A percentile compares a stretch with the other conserved stretches of the same genome.
phyloP scores from a whole-genome alignment of 768 basidiomycete species.

The Suillus weaverae region DNA sequence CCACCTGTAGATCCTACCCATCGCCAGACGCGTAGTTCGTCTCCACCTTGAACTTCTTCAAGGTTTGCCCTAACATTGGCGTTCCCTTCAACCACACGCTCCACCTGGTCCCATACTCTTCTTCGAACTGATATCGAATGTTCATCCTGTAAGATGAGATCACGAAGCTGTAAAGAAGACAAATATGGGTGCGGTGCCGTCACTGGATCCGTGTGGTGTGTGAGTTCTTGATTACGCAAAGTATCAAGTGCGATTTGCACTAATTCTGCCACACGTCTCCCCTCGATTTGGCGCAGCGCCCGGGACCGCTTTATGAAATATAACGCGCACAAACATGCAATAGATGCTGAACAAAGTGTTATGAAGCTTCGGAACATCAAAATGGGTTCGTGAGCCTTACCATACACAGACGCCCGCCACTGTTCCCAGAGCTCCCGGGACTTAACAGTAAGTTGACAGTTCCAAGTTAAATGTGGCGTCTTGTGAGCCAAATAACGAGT shows the following conservation, averaged over 20 bases:
- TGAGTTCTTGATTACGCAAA: conserved; percentile 79
- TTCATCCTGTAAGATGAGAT: conserved; percentile 79
- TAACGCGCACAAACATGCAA: conserved; percentile 16
- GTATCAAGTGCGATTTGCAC: conserved; percentile 80
- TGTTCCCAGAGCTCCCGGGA: conserved; percentile 64
- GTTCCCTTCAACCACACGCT: conserved; percentile 85
- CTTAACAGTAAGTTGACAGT: conserved; percentile 66
- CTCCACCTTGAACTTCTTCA: conserved; percentile 81
- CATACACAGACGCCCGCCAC: conserved; percentile 64
- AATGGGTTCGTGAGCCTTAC: conserved; percentile 38
- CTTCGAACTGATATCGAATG: conserved; percentile 67
- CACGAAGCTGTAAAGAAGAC: conserved; percentile 84
- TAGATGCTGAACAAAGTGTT: conserved; percentile 29
- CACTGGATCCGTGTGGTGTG: conserved; percentile 80
- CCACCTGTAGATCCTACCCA: conserved; percentile 70
- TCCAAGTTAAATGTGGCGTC: conserved; percentile 63
- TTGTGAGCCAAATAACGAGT: conserved; percentile 75
- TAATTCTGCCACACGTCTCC: conserved; percentile 64
- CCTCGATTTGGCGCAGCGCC: conserved; percentile 55
- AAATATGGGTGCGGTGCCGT: conserved; percentile 73
- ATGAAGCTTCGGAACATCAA: conserved; percentile 18
- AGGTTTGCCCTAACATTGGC: conserved; percentile 85
- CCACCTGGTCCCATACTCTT: conserved; percentile 80
- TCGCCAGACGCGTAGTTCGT: conserved; percentile 88
- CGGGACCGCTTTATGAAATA: conserved; percentile 33